Base-by-base conservation (phyloP, 73 alveolate genomes). In the Uronychia binucleata region DNA sequence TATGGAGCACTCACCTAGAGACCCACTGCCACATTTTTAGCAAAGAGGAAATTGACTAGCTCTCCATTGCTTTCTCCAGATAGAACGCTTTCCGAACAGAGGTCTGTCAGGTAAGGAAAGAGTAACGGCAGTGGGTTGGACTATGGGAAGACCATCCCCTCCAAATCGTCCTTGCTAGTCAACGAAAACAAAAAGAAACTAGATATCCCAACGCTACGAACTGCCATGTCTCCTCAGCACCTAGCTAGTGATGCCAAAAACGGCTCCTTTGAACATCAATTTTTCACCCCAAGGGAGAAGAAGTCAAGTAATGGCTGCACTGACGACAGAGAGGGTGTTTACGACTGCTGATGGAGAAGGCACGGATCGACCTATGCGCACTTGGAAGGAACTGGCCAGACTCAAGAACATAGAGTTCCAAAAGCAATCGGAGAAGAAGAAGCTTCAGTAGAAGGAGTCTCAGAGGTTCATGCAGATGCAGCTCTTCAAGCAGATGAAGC, bases 171-270 rank as follows among this genome's bases (percentile, higher is more conserved):
- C 19, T 19, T 46, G 19, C 5, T 46, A 19, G 19, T 5, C n/a
- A 19, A 46, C 5, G 67, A 46, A 19, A 46, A 46, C 5, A 11
- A 11, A 19, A 46, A 46, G 67, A 46, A 19, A n/a, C n/a, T n/a
- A n/a, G n/a, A n/a, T 11, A 46, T 46, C 67, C 67, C 67, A 11
- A 46, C 67, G 19, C 19, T 46, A 46, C 5, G 67, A 46, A 46
- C 67, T 46, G 67, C 67, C 67, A 46, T 46, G 67, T 46, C 67
- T 11, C 67, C 67, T 46, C 67, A 19, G n/a, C n/a, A n/a, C n/a
- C n/a, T 19, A 46, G 67, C 5, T 46, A 5, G 19, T 11, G 67
- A 46, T 11, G 5, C 67, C 19, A 5, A 19, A 46, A 46, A 46
- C 19, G 67, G n/a, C 67, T 19, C 5, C 67, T 11, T 11, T 11